Base-by-base conservation (phyloP, 768 basidiomycete genomes). In the Boletus edulis region DNA sequence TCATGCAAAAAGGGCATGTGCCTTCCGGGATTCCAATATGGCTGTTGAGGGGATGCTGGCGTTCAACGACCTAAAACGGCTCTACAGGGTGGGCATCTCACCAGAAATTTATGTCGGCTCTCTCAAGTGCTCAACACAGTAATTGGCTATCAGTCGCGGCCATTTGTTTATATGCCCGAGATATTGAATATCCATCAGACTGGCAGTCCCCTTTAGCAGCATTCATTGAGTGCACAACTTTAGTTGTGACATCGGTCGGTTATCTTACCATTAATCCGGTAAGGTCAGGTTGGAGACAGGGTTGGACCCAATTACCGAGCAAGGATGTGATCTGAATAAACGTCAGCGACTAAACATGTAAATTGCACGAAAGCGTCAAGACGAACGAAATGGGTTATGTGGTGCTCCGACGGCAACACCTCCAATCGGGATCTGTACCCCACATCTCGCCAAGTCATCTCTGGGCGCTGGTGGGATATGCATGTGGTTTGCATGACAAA, bases 351-450 rank as follows among this genome's bases (percentile, higher is more conserved):
- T 31, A 12, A 17, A 37, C 55, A 47, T 31, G 58, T 46, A 38
- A 18, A 8, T 46, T 47, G 55, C 49, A 62, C 52, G 43, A 53
- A 44, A 54, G 35, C 47, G 11, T 52, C 35, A 40, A 58, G 58
- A 55, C 48, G 39, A 47, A 59, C 55, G 35, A 46, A 53, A 42
- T 48, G 24, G 37, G 31, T 39, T 39, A 32, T 14, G 51, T 44
- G 46, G 17, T n/a, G 37, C 46, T 38, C 49, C 49, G 46, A 54
- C 18, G 31, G 48, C 18, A 44, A 56, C 49, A 38, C 53, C 42
- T 49, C 49, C 45, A 38, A 55, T 52, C 40, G 22, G 45, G 46
- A 67, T 62, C 62, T 64, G 50, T 52, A 50, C 61, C 58, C 66
- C 55, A 58, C 50, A 68, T 61, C 59, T 68, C 34, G 49, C 41